These are phyloP conservation scores for Tricholoma terreum DNA, from an alignment of 768 basidiomycete genomes.

Conservation along the genomic window DNA sequence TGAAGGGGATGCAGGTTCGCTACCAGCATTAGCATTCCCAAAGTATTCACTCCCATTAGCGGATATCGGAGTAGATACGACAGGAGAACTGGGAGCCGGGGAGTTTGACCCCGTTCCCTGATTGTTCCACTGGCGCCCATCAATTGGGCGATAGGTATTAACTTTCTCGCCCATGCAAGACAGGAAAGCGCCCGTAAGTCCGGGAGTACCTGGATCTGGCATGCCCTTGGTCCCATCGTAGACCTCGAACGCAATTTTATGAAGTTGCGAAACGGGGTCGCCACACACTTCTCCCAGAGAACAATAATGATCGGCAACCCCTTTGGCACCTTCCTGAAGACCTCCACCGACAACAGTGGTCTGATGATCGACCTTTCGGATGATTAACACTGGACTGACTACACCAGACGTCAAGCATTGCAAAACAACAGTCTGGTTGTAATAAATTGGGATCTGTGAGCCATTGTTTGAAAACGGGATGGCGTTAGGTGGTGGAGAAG, in stretches of 20 bases:
- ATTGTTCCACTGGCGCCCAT: conserved; percentile 76
- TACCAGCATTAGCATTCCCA: conserved; percentile 49
- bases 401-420: conserved; percentile 94
- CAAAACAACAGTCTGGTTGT: conserved; percentile 93
- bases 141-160: conserved; percentile 83
- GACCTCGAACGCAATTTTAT: conserved; percentile 94
- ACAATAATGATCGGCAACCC: conserved; percentile 81
- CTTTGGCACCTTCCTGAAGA: conserved; percentile 83
- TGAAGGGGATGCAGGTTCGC: conserved; percentile 68
- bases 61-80: conserved; percentile 60
- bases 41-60: conserved; percentile 65
- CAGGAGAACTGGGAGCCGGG: conserved; percentile 66
- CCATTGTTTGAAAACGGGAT: conserved; percentile 83
- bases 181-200: conserved; percentile 76
- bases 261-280: conserved; percentile 92
- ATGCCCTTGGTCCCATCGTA: conserved; percentile 67
- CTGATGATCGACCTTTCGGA: conserved; percentile 90
- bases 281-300: conserved; percentile 84
- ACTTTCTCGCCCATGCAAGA: conserved; percentile 94
- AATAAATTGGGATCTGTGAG: conserved; percentile 87
- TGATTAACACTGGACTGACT: conserved; percentile 89
- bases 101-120: conserved; percentile 44
- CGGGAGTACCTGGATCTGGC: conserved; percentile 77
- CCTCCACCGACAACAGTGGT: conserved; percentile 89
- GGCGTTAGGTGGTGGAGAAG: conserved; percentile 87